Base-by-base conservation (phyloP, 1,284 basidiomycete species). In the Cronartium quercuum region DNA sequence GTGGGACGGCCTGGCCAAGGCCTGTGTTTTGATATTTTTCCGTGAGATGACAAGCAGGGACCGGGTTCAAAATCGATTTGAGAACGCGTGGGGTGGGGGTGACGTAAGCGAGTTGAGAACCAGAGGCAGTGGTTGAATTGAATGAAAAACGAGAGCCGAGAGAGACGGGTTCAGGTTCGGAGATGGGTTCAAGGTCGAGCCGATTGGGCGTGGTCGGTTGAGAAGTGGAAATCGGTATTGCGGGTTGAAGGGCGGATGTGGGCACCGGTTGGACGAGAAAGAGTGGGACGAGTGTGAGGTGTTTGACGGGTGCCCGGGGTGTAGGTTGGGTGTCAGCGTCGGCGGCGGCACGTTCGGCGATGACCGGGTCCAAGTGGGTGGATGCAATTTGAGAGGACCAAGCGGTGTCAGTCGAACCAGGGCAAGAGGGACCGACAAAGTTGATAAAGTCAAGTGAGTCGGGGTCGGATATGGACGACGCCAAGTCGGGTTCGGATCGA, bases 241-340 rank as follows among this genome's bases (percentile, higher is more conserved):
- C 29, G 29, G 29, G 29, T 29, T 29, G 29, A 29, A 60, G 42
- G 37, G 21, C 47, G 35, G 68, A 41, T 15, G 68, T 63, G 6
- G 63, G 58, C 42, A 62, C 41, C 12, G 68, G 68, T 70, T 70
- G 68, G 29, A n/a, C 13, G 21, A 41, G 68, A 47, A 63, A 70
- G 34, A 70, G 60, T 3, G 68, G 68, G 21, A 62, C 47, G n/a
- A 62, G 47, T 21, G 60, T 47, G 15, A 70, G 9, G 47, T 70
- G 60, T 12, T 21, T 70, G 60, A 70, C 63, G 7, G 68, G 68
- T 4, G 47, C 60, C 24, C 40, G 41, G 15, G 13, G 29, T 7
- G 29, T 29, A n/a, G 51, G 51, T 57, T 57, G 51, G 29, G 21
- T 29, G 13, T 57, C 29, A 57, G 51, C 21, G n/a, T n/a, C 21